A percentile compares a stretch with the other conserved stretches of the same genome.
These are phyloP conservation scores for Lotmaria passim DNA, from an alignment of 208 protist species.

Conservation along the genomic window DNA sequence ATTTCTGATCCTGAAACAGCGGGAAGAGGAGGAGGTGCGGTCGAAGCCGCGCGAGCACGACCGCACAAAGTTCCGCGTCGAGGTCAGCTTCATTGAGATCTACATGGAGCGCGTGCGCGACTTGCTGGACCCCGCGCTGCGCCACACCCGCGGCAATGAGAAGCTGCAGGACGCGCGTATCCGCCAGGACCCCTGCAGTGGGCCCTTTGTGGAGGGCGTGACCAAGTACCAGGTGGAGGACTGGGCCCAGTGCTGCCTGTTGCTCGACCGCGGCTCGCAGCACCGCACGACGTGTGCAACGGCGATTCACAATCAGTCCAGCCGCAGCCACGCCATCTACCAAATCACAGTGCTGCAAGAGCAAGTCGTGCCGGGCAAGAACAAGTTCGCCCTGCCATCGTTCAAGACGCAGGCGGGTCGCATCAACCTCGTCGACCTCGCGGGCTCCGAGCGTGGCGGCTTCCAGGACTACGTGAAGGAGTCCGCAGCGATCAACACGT, in stretches of 20 bases:
- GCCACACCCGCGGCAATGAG: constrained; percentile 76
- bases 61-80: constrained; percentile 76
- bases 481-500: constrained; percentile 91
- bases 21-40: constrained; percentile 41
- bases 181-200: constrained; percentile 85
- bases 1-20: constrained; percentile 73
- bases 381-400: constrained; percentile 64
- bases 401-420: constrained; percentile 75
- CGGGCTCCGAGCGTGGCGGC: constrained; percentile 90
- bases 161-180: constrained; percentile 89
- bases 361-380: constrained; percentile 67
- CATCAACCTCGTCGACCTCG: constrained; percentile 92
- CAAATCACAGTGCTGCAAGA: constrained; percentile 87
- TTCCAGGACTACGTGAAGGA: constrained; percentile 92
- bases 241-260: constrained; percentile 83
- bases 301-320: constrained; percentile 89
- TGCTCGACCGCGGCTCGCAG: constrained; percentile 90
- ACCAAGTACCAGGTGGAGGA: constrained; percentile 91
- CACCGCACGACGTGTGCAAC: constrained; percentile 94
- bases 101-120: constrained; percentile 98
- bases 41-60: constrained; percentile 34
- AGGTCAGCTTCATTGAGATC: constrained; percentile 97
- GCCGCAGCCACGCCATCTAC: constrained; percentile 91
- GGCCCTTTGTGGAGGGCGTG: constrained; percentile 89
- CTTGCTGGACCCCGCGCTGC: constrained; percentile 90